phyloP scores from a whole-genome alignment of 2,329 filamentous ascomycete species.

The Fusarium pseudonygamai region DNA sequence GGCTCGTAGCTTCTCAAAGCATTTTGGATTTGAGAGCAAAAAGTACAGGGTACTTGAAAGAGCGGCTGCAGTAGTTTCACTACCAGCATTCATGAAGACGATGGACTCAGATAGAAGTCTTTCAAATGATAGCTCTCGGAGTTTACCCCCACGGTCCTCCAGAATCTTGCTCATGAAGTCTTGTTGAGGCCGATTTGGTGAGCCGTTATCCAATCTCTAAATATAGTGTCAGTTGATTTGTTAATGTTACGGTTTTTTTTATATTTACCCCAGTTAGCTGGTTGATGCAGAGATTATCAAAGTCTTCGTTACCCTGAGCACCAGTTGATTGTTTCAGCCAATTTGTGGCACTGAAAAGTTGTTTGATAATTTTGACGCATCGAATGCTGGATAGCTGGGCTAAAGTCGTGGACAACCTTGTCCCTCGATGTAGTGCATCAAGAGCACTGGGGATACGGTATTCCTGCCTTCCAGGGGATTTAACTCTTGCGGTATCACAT shows the following conservation, averaged over 20 bases:
- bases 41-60: not conserved
- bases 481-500: not conserved
- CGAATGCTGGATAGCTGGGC: not conserved
- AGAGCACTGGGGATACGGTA: not conserved
- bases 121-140: not conserved
- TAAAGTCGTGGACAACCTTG: not conserved
- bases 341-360: not conserved
- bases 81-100: not conserved
- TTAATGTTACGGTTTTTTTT: accelerated
- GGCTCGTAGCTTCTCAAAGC: not conserved
- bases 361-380: not conserved
- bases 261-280: not conserved
- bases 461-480: not conserved
- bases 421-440: not conserved
- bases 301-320: not conserved
- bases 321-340: not conserved
- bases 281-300: not conserved
- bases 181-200: not conserved
- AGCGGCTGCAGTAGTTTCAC: not conserved
- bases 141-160: not conserved
- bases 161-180: not conserved
- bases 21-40: not conserved
- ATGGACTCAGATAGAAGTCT: not conserved
- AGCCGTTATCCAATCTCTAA: not conserved
- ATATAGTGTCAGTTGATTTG: not conserved